phyloP scores from a whole-genome alignment of 2,329 filamentous ascomycete genomes.

The Colletotrichum cereale region DNA sequence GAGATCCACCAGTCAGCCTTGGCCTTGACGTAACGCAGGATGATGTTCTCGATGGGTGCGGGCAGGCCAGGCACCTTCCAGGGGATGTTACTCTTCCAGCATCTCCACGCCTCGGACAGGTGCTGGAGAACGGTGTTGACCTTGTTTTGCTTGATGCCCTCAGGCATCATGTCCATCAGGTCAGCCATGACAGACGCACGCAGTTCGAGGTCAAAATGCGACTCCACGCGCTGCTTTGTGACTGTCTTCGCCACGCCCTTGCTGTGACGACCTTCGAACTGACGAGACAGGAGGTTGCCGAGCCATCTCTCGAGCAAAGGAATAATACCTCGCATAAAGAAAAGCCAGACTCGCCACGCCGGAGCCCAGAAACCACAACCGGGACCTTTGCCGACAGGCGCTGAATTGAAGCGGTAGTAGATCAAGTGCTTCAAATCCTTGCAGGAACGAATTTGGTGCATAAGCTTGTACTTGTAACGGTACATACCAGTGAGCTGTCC shows the following conservation, averaged over 20 bases:
- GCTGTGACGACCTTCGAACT: conserved; percentile 98
- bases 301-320: conserved; percentile 97
- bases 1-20: conserved; percentile 99
- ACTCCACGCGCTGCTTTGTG: conserved; percentile 98
- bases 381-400: conserved; percentile 95
- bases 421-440: conserved; percentile 99
- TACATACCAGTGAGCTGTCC: conserved; percentile 99
- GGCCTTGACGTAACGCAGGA: conserved; percentile 97
- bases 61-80: conserved; percentile 99
- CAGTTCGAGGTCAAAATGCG: conserved; percentile 96
- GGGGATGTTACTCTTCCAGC: conserved; percentile 99
- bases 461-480: conserved; percentile 99
- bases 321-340: conserved; percentile 99
- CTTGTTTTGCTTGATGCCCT: conserved; percentile 99
- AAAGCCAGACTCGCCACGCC: conserved; percentile 98
- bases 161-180: conserved; percentile 99
- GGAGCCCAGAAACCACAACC: conserved; percentile 99
- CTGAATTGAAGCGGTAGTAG: conserved; percentile 98
- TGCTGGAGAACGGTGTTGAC: conserved; percentile 98
- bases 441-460: conserved; percentile 99
- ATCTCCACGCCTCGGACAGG: conserved; percentile 97
- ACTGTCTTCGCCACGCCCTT: conserved; percentile 99
- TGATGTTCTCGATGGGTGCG: conserved; percentile 98
- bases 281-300: conserved; percentile 93
- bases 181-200: conserved; percentile 99